phyloP scores from a whole-genome alignment of 2,329 filamentous ascomycete genomes.

The Sarocladium brachiariae region DNA sequence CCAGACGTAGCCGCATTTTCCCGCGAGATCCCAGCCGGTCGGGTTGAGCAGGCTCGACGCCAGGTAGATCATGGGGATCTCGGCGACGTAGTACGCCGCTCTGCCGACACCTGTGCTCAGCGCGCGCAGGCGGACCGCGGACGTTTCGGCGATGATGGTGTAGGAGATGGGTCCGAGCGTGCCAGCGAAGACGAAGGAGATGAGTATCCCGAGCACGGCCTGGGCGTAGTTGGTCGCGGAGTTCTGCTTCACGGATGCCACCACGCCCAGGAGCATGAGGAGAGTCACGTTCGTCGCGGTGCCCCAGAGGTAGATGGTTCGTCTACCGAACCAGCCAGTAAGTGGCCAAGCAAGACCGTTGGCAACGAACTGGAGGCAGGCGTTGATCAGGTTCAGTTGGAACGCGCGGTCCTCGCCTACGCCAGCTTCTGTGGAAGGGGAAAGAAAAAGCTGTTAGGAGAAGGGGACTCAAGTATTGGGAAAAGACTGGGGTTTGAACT shows the following conservation, averaged over 20 bases:
- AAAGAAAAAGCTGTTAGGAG: neutral
- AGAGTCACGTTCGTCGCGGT: slow-evolving; percentile 26
- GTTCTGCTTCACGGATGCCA: slow-evolving; percentile 26
- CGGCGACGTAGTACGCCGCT: slow-evolving; percentile 33
- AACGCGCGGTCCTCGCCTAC: slow-evolving; percentile 17
- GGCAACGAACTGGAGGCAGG: slow-evolving; percentile 25
- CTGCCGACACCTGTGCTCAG: slow-evolving; percentile 23
- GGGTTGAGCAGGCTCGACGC: slow-evolving; percentile 31
- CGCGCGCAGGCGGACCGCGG: slow-evolving; percentile 25
- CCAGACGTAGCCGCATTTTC: slow-evolving; percentile 43
- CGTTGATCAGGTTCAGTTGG: slow-evolving; percentile 21
- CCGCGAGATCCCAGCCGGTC: slow-evolving; percentile 32
- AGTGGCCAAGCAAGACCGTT: slow-evolving; percentile 28
- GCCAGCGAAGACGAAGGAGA: slow-evolving; percentile 31
- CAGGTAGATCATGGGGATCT: slow-evolving; percentile 35
- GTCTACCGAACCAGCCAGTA: slow-evolving; percentile 30
- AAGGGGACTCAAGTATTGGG: neutral
- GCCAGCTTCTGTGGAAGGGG: slow-evolving; percentile 9
- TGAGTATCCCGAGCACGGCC: slow-evolving; percentile 28
- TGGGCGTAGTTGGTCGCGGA: slow-evolving; percentile 28
- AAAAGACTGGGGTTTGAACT: neutral
- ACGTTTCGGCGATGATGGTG: slow-evolving; percentile 29
- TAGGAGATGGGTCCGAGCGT: slow-evolving; percentile 28
- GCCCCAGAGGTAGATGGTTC: slow-evolving; percentile 32
- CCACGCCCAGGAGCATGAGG: slow-evolving; percentile 29